Conservation (phyloP, 805 yeast species). For the Candida insectalens region DNA sequence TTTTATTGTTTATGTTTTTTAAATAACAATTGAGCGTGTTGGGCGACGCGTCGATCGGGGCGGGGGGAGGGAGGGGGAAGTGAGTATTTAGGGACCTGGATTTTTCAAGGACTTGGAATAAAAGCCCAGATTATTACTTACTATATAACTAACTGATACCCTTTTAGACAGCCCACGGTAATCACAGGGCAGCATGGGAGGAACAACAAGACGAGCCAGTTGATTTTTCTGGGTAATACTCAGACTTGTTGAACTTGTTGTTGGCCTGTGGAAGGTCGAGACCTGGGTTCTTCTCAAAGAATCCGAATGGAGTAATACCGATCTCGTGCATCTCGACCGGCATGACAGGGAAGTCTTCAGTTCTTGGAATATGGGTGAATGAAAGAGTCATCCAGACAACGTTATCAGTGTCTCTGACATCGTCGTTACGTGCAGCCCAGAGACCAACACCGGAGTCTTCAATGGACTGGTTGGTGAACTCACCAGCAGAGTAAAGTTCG, state of each 20-base stretch:
- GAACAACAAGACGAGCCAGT: neutral
- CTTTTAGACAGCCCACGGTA: too few species aligned
- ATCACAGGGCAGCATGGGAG: too few species aligned
- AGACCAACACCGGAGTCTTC: conserved; percentile 58
- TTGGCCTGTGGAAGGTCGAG: conserved; percentile 66
- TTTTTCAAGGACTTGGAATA: too few species aligned
- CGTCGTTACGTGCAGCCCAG: conserved; percentile 62
- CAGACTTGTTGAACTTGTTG: conserved; percentile 59
- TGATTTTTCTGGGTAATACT: conserved; percentile 19
- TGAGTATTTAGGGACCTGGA: too few species aligned
- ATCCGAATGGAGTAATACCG: conserved; percentile 58
- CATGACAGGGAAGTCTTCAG: conserved; percentile 87
- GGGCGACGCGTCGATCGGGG: too few species aligned
- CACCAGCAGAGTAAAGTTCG: conserved; percentile 74
- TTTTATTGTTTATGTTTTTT: neutral
- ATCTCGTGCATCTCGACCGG: conserved; percentile 72
- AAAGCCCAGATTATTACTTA: neutral
- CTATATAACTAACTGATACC: neutral
- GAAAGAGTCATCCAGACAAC: conserved; percentile 81
- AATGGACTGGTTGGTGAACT: conserved; percentile 74
- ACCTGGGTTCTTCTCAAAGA: conserved; percentile 72
- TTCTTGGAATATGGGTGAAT: conserved; percentile 72
- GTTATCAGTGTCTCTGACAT: conserved; percentile 63
- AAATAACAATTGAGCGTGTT: too few species aligned
- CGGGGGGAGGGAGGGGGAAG: too few species aligned